Base-by-base conservation (phyloP, 2,329 filamentous ascomycete species). In the Coniochaeta sp. region DNA sequence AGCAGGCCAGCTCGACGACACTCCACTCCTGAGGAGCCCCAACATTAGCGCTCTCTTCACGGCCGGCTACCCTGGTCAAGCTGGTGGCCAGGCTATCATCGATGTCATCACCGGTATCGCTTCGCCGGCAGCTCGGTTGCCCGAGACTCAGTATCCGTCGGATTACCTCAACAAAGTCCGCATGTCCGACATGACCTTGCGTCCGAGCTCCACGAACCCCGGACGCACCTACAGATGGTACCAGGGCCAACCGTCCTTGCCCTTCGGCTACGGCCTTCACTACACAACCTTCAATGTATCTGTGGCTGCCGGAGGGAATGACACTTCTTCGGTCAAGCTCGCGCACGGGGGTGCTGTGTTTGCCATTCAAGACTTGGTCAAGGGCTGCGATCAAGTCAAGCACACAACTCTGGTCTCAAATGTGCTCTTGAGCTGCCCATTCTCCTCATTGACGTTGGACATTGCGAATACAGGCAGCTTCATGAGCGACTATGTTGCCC, bases 141-240 rank as follows among this genome's bases (percentile, higher is more conserved):
- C 82, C 0, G 70, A 80, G 1, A 86, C 83, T 1, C 77, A 83
- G 66, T 86, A 86, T 63, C 82, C 82, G 0, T 73, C 77, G 0
- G 69, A 70, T 22, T 86, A 85, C 64, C 74, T 78, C 2, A 67
- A 76, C 16, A 70, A 79, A 47, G 75, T 83, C 3, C 76, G 77
- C 0, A 81, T 82, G 73, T 82, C 79, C 1, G 76, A 85, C 62
- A 86, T 86, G 82, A 72, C 73, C 2, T 71, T 87, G 28, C 77
- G 81, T 1, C 80, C 58, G 65, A 67, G 57, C 9, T 52, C 59
- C 1, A 67, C 68, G 1, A 78, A 74, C 50, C 81, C 82, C 0
- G 82, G 83, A 17, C 73, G 82, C 7, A 87, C 84, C 0, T 86
- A 87, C 64, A 79, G 77, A 63, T 87, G 82, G 82, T 86, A 82